Evolutionary conservation across 2,329 filamentous ascomycete genomes (phyloP).

Genomic region (Diplodia intermedia): DNA sequence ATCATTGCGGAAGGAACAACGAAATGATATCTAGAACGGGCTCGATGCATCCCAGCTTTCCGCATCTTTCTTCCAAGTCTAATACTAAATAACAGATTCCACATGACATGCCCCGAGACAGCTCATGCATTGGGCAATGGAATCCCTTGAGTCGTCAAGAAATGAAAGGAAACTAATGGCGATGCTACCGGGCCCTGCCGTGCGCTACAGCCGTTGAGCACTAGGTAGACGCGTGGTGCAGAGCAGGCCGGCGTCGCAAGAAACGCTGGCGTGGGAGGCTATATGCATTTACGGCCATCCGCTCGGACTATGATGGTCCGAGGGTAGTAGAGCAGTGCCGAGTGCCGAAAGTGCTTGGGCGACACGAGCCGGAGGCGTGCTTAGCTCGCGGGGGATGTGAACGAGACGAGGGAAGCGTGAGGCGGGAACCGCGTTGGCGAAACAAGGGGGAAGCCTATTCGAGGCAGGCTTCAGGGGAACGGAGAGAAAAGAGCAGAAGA

Average conservation of each 20-base stretch:
- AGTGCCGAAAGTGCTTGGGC: not conserved
- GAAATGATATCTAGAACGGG: not conserved
- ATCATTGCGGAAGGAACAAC: not conserved
- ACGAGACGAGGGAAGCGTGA: not conserved
- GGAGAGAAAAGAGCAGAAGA: not conserved
- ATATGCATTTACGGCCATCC: not conserved
- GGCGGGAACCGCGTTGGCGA: not conserved
- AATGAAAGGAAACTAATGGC: not conserved
- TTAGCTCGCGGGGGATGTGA: not conserved
- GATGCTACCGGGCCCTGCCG: too few relatives aligned
- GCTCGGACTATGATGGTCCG: not conserved
- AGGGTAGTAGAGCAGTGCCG: not conserved
- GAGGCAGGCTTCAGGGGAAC: not conserved
- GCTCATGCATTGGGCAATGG: not conserved
- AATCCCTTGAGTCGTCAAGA: not conserved
- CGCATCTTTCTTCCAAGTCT: too few relatives aligned
- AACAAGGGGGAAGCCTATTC: slow-evolving; percentile 1
- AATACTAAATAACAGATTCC: too few relatives aligned
- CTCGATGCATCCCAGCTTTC: not conserved
- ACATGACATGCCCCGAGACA: not conserved
- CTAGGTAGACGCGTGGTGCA: not conserved
- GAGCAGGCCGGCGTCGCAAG: not conserved
- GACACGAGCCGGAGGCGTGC: not conserved
- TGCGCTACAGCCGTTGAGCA: not conserved
- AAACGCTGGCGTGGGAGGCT: not conserved